These are phyloP conservation scores for Pachysandra terminalis DNA, from an alignment of 164 flowering plant genomes.

Conservation along the genomic window DNA sequence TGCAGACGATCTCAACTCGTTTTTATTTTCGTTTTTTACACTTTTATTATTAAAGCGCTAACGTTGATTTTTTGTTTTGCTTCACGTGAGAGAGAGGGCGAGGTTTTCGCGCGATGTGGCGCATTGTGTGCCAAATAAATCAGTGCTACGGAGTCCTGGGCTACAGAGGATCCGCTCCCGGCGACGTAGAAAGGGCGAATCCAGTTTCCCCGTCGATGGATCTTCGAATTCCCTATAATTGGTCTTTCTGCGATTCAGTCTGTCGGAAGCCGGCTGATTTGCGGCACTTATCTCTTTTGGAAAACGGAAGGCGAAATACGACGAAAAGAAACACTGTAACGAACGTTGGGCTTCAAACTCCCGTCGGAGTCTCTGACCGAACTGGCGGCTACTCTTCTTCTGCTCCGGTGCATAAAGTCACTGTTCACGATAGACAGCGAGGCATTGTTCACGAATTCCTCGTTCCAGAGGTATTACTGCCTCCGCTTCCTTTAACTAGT, in stretches of 20 bases:
- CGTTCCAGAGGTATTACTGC: slow-evolving; percentile 72
- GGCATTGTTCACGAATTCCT: slow-evolving; percentile 75
- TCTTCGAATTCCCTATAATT: slow-evolving; percentile 12
- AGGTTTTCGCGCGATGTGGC: too few relatives aligned
- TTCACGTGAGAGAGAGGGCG: too few relatives aligned
- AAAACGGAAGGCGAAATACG: slow-evolving; percentile 8
- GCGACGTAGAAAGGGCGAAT: too few relatives aligned
- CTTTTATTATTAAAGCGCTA: too few relatives aligned
- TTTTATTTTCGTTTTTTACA: too few relatives aligned
- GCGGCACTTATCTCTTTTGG: neutral
- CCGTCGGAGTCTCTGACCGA: slow-evolving; percentile 17
- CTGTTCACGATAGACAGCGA: slow-evolving; percentile 75
- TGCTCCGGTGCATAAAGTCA: slow-evolving; percentile 64
- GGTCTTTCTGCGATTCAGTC: slow-evolving; percentile 5
- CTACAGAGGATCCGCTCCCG: too few relatives aligned
- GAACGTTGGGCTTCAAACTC: slow-evolving; percentile 41
- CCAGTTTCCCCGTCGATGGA: slow-evolving; percentile 1
- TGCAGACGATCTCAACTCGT: too few relatives aligned
- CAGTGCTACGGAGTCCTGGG: too few relatives aligned
- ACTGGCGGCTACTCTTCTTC: slow-evolving; percentile 21
- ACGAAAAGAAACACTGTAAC: neutral
- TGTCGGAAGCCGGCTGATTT: neutral
- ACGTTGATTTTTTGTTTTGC: too few relatives aligned
- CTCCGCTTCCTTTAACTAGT: neutral
- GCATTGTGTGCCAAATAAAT: too few relatives aligned